Base-by-base conservation (phyloP, 2,329 filamentous ascomycete genomes). In the Pseudopithomyces maydicus region DNA sequence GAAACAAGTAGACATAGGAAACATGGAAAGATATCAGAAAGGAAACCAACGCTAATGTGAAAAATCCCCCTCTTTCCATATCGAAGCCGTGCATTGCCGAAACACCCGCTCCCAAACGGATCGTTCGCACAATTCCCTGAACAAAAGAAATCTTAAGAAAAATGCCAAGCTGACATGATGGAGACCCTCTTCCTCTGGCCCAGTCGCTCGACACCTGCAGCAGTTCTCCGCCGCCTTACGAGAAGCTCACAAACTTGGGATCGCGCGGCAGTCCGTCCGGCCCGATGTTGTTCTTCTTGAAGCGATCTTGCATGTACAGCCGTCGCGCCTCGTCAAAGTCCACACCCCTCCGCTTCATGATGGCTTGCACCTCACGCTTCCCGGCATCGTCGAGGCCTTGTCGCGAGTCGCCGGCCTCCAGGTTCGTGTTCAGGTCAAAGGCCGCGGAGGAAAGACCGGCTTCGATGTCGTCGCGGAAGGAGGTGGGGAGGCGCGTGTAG, bases 161-260 rank as follows among this genome's bases (percentile, higher is more conserved):
- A 36, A 15, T 3, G 29, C 14, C 8, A 19, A 41, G 15, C 38
- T 4, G 5, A 41, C 5, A 19, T 41, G 5, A 38, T 38, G 14
- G n/a, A 14, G 5, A 14, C 12, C 12, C 5, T n/a, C 35, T 38
- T 38, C 5, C 14, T n/a, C 4, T 38, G 5, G 12, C 35, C 5
- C 14, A 14, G n/a, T 38, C 35, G 35, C 12, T n/a, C 12, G 5
- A 22, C 15, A 12, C 7, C 12, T 47, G 22, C 7, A n/a, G n/a
- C 22, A 10, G 29, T 20, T 33, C 14, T n/a, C 17, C 5, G 14
- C 29, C 11, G 10, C 6, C 48, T 63, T 58, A 75, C 52, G 88
- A 91, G 78, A 98, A 98, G 73, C 91, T 96, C 57, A 98, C 92
- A 73, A 97, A 96, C 81, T 97, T 97, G 60, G 93, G 92, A 80